A percentile compares a stretch with the other conserved stretches of the same genome.
Conservation (phyloP, 2,329 filamentous ascomycete genomes). For the Xylariaceae sp. region DNA sequence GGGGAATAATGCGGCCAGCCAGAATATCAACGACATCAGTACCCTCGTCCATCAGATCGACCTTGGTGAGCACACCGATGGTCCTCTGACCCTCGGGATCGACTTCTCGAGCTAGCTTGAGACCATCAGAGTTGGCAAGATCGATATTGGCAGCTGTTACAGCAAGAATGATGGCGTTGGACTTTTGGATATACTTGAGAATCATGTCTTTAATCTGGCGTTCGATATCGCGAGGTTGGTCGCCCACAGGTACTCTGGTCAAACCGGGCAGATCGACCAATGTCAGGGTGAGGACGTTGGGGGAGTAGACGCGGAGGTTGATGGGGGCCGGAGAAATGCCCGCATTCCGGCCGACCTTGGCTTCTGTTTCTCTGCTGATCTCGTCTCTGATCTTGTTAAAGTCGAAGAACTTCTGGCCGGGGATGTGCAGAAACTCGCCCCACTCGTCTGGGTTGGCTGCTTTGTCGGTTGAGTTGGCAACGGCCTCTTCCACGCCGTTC, state of each 20-base stretch:
- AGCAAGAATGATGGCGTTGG: slow-evolving; percentile 95
- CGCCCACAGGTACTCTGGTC: slow-evolving; percentile 94
- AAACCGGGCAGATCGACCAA: slow-evolving; percentile 94
- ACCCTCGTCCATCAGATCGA: slow-evolving; percentile 97
- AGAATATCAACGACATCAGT: slow-evolving; percentile 98
- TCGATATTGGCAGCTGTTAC: slow-evolving; percentile 97
- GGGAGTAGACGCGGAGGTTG: slow-evolving; percentile 97
- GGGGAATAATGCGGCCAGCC: slow-evolving; percentile 91
- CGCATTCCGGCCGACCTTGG: slow-evolving; percentile 92
- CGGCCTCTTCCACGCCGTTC: slow-evolving; percentile 69
- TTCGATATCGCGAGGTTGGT: slow-evolving; percentile 95
- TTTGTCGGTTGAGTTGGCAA: slow-evolving; percentile 69
- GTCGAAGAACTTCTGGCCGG: slow-evolving; percentile 95
- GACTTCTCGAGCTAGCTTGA: slow-evolving; percentile 94
- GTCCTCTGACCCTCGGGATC: slow-evolving; percentile 96
- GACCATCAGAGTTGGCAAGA: slow-evolving; percentile 95
- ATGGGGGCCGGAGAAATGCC: slow-evolving; percentile 96
- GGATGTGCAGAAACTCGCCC: slow-evolving; percentile 98
- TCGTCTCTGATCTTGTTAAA: slow-evolving; percentile 98
- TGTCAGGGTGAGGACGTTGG: slow-evolving; percentile 94
- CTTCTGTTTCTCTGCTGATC: slow-evolving; percentile 93
- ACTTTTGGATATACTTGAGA: slow-evolving; percentile 96
- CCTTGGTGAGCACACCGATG: slow-evolving; percentile 97
- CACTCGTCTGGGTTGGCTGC: slow-evolving; percentile 93
- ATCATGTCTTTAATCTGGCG: slow-evolving; percentile 97